Base-by-base conservation (phyloP, 768 basidiomycete genomes). In the Serendipita vermifera region DNA sequence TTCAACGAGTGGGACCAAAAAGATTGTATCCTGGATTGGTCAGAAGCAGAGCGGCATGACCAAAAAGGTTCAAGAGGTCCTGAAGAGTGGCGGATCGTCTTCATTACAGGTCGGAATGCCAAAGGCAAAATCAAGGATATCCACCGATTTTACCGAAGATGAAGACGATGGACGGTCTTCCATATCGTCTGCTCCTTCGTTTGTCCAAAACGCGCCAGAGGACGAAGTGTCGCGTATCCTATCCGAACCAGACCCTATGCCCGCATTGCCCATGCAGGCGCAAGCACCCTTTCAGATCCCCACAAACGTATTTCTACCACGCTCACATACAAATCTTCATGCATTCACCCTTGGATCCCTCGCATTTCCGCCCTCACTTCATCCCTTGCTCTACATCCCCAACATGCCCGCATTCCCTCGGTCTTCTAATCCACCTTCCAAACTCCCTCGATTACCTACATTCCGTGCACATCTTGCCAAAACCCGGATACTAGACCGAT, bases 271-370 rank as follows among this genome's bases (percentile, higher is more conserved):
- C 22, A 51, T 51, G 46, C 26, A 51, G n/a, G n/a, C n/a, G n/a
- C 46, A 51, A 26, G 22, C 46, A n/a, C 46, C 46, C 17, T 51
- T 51, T 51, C 46, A 51, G 29, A 51, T 51, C 26, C 46, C 46
- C 20, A 31, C 46, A 5, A 31, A 24, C n/a, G 46, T 51, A 51
- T 26, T 27, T 29, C 22, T 51, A 22, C 46, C 46, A 22, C 20
- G 46, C 24, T 51, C 46, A 9, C 46, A 51, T 31, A 51, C 46
- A 20, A 51, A 51, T n/a, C 27, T 51, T 22, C 46, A 51, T 29
- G 46, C 46, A 22, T 51, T 51, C 24, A 51, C 46, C n/a, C 27
- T 51, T 15, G 29, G 24, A 51, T 51, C 46, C 24, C 46, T 51
- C 24, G 46, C 46, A 31, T 51, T 51, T 29, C 46, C 46, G n/a